Evolutionary conservation across 176 grass and related monocot species (phyloP).

Genomic region (Pontederia crassipes): DNA sequence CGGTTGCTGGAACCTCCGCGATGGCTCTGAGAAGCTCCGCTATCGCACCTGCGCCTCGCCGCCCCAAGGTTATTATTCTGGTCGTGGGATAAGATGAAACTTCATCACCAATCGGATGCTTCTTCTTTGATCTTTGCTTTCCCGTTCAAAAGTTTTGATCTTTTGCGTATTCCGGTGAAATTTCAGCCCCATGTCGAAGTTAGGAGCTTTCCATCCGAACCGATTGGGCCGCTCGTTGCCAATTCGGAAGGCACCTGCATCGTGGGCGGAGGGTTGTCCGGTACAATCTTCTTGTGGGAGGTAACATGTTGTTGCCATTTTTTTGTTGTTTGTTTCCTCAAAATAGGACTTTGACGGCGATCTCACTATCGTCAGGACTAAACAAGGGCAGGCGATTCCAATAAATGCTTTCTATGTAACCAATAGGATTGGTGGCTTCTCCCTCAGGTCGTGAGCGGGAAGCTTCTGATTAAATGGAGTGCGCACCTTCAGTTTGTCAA

Average conservation of each 20-base stretch:
- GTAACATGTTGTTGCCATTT: constrained; percentile 25
- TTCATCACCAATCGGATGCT: background rate
- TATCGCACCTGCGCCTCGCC: too few relatives aligned
- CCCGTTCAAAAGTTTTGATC: background rate
- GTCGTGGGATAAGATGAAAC: constrained; percentile 66
- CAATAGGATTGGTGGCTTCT: background rate
- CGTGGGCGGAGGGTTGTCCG: constrained; percentile 58
- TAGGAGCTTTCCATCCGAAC: constrained; percentile 77
- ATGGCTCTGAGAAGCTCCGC: constrained; percentile 27
- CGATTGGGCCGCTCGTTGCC: constrained; percentile 56
- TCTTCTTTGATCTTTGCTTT: background rate
- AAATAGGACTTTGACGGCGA: background rate
- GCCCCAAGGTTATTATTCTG: constrained; percentile 37
- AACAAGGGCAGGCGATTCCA: background rate
- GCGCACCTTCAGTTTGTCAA: constrained; percentile 73
- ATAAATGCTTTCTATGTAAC: background rate
- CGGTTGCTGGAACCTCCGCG: constrained; percentile 48
- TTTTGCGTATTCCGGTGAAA: background rate
- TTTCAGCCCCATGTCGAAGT: constrained; percentile 65
- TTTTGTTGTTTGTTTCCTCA: background rate
- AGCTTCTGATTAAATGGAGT: constrained; percentile 70
- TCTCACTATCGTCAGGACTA: background rate
- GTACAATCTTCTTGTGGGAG: constrained; percentile 76
- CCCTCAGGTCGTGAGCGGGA: constrained; percentile 59
- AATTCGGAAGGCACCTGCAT: constrained; percentile 72